Percentiles rank a stretch among this genome's conserved stretches.
Conservation (phyloP, 352 stramenopile species). For the Pythium folliculosum region DNA sequence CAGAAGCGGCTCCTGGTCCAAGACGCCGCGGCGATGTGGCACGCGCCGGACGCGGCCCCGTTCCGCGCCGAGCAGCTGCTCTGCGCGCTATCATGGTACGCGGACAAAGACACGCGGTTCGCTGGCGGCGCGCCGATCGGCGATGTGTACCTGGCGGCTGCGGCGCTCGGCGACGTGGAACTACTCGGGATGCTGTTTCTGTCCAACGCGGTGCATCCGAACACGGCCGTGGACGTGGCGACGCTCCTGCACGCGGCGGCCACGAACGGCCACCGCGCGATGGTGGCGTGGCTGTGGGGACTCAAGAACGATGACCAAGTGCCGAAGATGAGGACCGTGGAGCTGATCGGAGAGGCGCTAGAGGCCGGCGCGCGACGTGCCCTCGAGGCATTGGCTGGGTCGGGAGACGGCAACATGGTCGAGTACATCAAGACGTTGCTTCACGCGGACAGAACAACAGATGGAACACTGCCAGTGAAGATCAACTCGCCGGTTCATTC, state of each 20-base stretch:
- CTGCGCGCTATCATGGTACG: too few species aligned
- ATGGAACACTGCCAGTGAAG: too few species aligned
- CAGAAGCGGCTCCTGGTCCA: too few species aligned
- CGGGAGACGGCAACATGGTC: too few species aligned
- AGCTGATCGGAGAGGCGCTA: neutral
- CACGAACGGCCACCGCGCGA: neutral
- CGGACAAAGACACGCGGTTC: too few species aligned
- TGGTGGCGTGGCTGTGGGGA: neutral
- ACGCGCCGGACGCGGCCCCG: too few species aligned
- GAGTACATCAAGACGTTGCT: too few species aligned
- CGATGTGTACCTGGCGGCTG: conserved; percentile 3
- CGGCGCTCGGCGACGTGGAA: neutral
- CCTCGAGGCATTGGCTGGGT: neutral
- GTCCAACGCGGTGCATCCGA: too few species aligned
- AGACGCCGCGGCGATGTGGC: too few species aligned
- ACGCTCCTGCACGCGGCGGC: neutral
- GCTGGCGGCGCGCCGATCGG: neutral
- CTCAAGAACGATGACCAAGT: neutral
- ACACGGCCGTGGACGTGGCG: neutral
- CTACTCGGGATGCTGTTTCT: neutral
- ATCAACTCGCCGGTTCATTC: too few species aligned
- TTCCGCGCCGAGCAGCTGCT: too few species aligned
- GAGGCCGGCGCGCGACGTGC: neutral
- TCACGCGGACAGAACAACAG: too few species aligned
- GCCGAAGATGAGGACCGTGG: neutral